Conservation (phyloP, 1,139 yeast genomes). For the Candida smagusa region DNA sequence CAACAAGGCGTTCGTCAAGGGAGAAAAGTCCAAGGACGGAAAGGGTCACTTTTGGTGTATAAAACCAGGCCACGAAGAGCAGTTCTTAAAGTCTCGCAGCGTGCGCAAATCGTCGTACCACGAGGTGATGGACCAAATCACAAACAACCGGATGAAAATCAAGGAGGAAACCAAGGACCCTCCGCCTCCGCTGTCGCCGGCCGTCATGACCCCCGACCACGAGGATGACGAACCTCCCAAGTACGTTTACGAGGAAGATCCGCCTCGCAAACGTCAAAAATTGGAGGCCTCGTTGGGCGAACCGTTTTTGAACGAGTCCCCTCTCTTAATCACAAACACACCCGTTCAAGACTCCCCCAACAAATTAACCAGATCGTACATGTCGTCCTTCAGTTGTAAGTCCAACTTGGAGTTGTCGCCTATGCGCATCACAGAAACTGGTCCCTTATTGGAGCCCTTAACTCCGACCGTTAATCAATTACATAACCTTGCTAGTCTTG, state of each 20-base stretch:
- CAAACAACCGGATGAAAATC: conserved; percentile 9
- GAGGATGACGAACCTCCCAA: conserved; percentile 9
- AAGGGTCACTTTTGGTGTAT: conserved; percentile 98
- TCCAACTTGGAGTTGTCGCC: conserved; percentile 66
- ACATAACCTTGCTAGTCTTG: conserved; percentile 7
- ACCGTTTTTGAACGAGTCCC: conserved; percentile 1
- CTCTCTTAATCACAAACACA: background rate
- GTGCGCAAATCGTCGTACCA: conserved; percentile 45
- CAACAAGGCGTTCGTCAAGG: conserved; percentile 85
- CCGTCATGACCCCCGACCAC: conserved; percentile 11
- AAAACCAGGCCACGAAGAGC: conserved; percentile 76
- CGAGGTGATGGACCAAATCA: conserved; percentile 45
- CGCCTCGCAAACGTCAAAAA: conserved; percentile 16
- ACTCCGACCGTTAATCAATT: conserved; percentile 34
- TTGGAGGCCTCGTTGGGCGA: conserved; percentile 4
- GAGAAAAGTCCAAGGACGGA: conserved; percentile 91
- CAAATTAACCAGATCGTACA: conserved; percentile 33
- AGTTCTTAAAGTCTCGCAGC: conserved; percentile 66
- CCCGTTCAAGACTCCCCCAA: conserved; percentile 29
- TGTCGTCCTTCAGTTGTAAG: conserved; percentile 64
- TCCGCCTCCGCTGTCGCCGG: conserved; percentile 36
- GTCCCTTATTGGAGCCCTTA: conserved; percentile 59
- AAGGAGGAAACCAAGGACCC: conserved; percentile 18
- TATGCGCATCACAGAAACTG: conserved; percentile 52
- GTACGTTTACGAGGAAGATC: conserved; percentile 9